These are phyloP conservation scores for Saccharomyces hybrid DNA, from an alignment of 1,139 yeast genomes.

Conservation along the genomic window DNA sequence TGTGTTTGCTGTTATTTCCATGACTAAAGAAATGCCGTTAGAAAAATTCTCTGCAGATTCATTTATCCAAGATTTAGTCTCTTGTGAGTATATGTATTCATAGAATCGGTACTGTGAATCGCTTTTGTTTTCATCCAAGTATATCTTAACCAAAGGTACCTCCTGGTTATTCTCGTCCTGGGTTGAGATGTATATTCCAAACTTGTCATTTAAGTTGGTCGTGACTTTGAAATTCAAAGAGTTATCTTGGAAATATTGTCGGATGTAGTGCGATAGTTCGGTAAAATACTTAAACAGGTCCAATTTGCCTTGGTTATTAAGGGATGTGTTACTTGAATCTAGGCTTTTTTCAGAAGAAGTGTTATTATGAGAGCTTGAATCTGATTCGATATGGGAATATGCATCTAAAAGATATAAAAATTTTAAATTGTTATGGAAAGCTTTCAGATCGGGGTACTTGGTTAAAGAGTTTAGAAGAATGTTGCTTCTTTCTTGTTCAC, in stretches of 20 bases:
- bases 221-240: constrained; percentile 13
- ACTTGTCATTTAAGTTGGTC: constrained; percentile 24
- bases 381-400: constrained; percentile 26
- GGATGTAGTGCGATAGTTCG: constrained; percentile 22
- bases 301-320: constrained; percentile 15
- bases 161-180: constrained; percentile 3
- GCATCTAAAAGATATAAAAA: constrained; percentile 28
- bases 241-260: constrained; percentile 16
- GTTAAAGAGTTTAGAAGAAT: constrained; percentile 28
- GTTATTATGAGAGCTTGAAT: constrained; percentile 11
- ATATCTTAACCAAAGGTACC: constrained; percentile 19
- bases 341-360: constrained; percentile 3
- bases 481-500: constrained; percentile 14
- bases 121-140: constrained; percentile 16
- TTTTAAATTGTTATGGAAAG: constrained; percentile 29
- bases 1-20: constrained; percentile 18
- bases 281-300: constrained; percentile 31
- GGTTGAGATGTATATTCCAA: constrained; percentile 24
- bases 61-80: constrained; percentile 25
- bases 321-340: constrained; percentile 2
- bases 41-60: constrained; percentile 26
- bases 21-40: constrained; percentile 21
- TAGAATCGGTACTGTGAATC: constrained; percentile 22
- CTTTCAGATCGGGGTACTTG: constrained; percentile 24
- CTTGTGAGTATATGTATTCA: constrained; percentile 24